Base-by-base conservation (phyloP, 352 stramenopile species). In the Phytophthora quininea region DNA sequence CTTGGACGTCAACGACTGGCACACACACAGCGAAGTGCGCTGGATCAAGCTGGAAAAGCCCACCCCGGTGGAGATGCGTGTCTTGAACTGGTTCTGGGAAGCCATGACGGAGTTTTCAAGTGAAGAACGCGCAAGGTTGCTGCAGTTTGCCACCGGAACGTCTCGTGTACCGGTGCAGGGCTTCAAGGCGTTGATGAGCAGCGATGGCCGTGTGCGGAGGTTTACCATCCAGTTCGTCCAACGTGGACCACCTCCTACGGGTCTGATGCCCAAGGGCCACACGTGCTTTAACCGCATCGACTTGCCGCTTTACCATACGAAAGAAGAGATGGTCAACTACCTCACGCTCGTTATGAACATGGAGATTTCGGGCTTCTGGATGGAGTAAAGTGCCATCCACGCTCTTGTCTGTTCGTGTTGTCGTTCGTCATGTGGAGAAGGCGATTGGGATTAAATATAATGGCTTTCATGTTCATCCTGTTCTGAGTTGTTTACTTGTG, bases 201-300 rank as follows among this genome's bases (percentile, higher is more conserved):
- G 97, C 67, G 97, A 99, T 73, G 96, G 97, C 32, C 97, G 97
- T 62, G 97, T 99, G 46, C 86, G 95, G 61, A 90, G 93, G 65
- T 99, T 99, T 73, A 98, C 93, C 27, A 96, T 99, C 58, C 86
- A 97, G 64, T 85, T 95, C 60, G 87, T 93, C 24, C 72, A 77
- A 27, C 80, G 87, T 55, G 87, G 91, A 4, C 83, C 97, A 9
- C 82, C 88, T 0, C 79, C 89, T 14, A 91, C 84, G n/a, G 76
- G 78, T 1, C 80, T 94, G 30, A 86, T 97, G 88, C 80, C 92
- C 56, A 90, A 92, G 80, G 87, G 84, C 49, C 93, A 97, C 73
- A 99, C 96, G 30, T 98, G 97, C 75, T 99, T 99, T 75, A 99
- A 99, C 79, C 93, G 96, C 60, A 98, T 99, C 69, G 97, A 99